Conservation (phyloP, 768 basidiomycete species). For the Psilocybe sp. region DNA sequence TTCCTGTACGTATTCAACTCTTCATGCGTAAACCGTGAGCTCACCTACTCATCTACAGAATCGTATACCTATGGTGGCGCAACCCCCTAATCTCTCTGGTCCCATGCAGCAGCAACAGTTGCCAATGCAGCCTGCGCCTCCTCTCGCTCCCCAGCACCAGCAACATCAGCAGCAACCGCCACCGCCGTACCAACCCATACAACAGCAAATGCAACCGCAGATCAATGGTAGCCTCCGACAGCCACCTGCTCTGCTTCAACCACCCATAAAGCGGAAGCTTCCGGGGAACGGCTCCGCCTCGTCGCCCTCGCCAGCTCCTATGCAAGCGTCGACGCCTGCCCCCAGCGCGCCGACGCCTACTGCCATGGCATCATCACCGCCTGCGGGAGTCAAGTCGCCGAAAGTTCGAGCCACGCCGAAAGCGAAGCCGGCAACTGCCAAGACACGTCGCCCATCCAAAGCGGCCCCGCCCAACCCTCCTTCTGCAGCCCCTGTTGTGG, state of each 20-base stretch:
- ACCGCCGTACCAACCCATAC: slow-evolving; percentile 1
- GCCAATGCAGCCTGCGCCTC: slow-evolving; percentile 12
- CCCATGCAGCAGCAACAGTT: slow-evolving; percentile 13
- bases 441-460: slow-evolving; percentile 31
- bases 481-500: slow-evolving; percentile 18
- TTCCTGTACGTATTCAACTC: too few species aligned
- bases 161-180: slow-evolving; percentile 19
- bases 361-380: slow-evolving; percentile 55
- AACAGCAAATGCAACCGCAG: slow-evolving; percentile 16
- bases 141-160: slow-evolving; percentile 19
- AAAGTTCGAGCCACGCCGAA: slow-evolving; percentile 53
- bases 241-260: slow-evolving; percentile 17
- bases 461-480: slow-evolving; percentile 23
- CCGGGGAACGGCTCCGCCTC: slow-evolving; percentile 7
- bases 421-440: slow-evolving; percentile 31
- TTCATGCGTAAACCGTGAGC: too few species aligned
- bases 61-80: too few species aligned
- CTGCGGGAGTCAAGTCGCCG: slow-evolving; percentile 67
- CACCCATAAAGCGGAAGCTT: slow-evolving; percentile 20
- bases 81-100: not conserved
- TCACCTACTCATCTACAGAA: too few species aligned
- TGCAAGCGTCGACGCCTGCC: slow-evolving; percentile 41
- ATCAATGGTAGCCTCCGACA: slow-evolving; percentile 11
- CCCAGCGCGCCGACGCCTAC: slow-evolving; percentile 52
- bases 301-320: slow-evolving; percentile 19